Conservation (phyloP, 2,329 filamentous ascomycete genomes). For the Clonostachys solani region DNA sequence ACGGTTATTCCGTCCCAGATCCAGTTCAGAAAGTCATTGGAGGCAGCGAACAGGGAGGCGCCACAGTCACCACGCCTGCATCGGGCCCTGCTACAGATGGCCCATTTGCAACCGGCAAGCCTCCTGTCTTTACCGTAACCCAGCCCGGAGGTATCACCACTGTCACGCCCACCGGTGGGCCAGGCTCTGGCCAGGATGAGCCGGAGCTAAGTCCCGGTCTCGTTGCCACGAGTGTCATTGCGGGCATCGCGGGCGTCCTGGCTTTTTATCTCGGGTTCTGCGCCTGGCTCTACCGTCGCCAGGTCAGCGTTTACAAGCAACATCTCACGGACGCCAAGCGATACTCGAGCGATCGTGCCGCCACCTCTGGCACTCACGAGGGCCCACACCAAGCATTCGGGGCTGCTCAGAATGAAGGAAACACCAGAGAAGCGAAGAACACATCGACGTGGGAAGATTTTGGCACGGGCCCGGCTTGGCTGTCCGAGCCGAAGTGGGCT, state of each 20-base stretch:
- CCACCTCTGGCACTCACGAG: slow-evolving; percentile 17
- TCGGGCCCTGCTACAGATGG: slow-evolving; percentile 56
- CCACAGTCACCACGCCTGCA: slow-evolving; percentile 44
- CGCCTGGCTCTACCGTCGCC: slow-evolving; percentile 68
- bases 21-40: slow-evolving; percentile 45
- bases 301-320: slow-evolving; percentile 64
- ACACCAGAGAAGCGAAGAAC: background rate
- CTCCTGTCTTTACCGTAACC: slow-evolving; percentile 66
- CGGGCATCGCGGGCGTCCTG: slow-evolving; percentile 58
- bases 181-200: slow-evolving; percentile 12
- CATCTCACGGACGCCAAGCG: slow-evolving; percentile 64
- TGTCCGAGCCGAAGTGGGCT: slow-evolving; percentile 21
- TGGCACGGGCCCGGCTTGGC: slow-evolving; percentile 17
- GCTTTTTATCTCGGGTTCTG: slow-evolving; percentile 67
- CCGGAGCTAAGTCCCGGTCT: slow-evolving; percentile 20
- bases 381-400: background rate
- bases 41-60: slow-evolving; percentile 44
- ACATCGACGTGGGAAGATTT: slow-evolving; percentile 12
- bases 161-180: slow-evolving; percentile 17
- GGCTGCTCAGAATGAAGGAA: background rate
- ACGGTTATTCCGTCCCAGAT: slow-evolving; percentile 48
- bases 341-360: slow-evolving; percentile 39
- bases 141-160: slow-evolving; percentile 42
- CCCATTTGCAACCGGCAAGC: slow-evolving; percentile 65
- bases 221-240: slow-evolving; percentile 50